phyloP scores from a whole-genome alignment of 139 green algal genomes.

The Protoeuglena noctilucae region DNA sequence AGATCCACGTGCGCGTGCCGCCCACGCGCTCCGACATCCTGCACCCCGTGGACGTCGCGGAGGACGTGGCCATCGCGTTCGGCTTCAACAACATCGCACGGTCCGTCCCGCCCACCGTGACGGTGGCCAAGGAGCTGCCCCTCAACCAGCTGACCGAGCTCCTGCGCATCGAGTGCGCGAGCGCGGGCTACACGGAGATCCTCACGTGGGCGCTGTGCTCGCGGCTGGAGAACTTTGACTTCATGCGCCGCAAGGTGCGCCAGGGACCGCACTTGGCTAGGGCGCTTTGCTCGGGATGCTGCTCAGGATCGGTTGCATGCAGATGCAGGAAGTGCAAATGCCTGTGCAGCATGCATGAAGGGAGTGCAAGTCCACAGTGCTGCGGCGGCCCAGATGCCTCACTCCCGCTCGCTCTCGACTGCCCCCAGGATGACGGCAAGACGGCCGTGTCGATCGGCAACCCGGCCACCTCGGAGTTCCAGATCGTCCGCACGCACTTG shows the following conservation, averaged over 20 bases:
- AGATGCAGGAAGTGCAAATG: too few relatives aligned
- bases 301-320: too few relatives aligned
- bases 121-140: constrained; percentile 65
- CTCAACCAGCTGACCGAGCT: constrained; percentile 81
- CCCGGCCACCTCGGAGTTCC: constrained; percentile 83
- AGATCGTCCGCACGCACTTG: constrained; percentile 49
- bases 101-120: constrained; percentile 35
- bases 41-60: constrained; percentile 88
- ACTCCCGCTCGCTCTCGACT: too few relatives aligned
- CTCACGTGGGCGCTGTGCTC: constrained; percentile 78
- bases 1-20: constrained; percentile 39
- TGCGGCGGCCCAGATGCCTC: too few relatives aligned
- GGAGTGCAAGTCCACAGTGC: too few relatives aligned
- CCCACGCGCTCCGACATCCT: constrained; percentile 82
- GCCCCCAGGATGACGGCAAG: constrained; percentile 43
- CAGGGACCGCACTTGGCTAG: too few relatives aligned
- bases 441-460: constrained; percentile 79
- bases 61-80: constrained; percentile 95
- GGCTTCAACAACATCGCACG: constrained; percentile 92
- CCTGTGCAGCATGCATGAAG: too few relatives aligned
- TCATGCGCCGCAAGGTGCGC: constrained; percentile 39
- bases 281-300: too few relatives aligned
- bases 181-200: constrained; percentile 66
- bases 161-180: constrained; percentile 65
- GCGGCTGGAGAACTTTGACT: constrained; percentile 70